Base-by-base conservation (phyloP, 805 yeast species). In the Ogataea pilisensis region DNA sequence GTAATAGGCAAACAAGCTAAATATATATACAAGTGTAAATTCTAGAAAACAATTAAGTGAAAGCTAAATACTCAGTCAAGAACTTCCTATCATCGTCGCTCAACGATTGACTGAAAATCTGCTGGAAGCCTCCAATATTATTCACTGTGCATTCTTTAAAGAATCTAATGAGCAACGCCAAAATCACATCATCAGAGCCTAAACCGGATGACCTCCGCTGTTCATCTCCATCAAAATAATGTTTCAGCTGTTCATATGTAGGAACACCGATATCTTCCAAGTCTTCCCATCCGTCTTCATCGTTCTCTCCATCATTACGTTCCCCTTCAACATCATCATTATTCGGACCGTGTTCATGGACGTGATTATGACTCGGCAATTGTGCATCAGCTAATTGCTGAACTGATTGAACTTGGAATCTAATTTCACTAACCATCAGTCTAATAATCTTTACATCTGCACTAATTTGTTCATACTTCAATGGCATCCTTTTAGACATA, bases 261-360 rank as follows among this genome's bases (percentile, higher is more conserved):
- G 85, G 76, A 2, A 71, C 76, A 1, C 81, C 85, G 32, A 77
- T 64, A 37, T 79, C 85, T 13, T 82, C 88, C 45, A 82, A 65
- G 51, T 84, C 93, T 51, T 85, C 93, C 90, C 93, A 84, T 1
- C 74, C 88, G 18, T 68, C 82, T 12, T 65, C 78, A 30, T 68
- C 75, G 19, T 55, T 70, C n/a, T 54, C 66, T 13, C 54, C 77
- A 13, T 53, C 70, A 5, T 53, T 69, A 8, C 54, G 71, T 2
- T 49, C 68, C 1, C 30, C 41, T 9, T 37, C 34, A 3, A 19
- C 33, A 35, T 28, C 26, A 1, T 22, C 39, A 18, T 34, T 35
- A 5, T 12, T 27, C 13, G 32, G 39, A 25, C 27, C 38, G 38
- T 32, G 30, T 43, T 21, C 35, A 44, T 45, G n/a, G 53, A 53